phyloP scores from a whole-genome alignment of 2,329 filamentous ascomycete genomes.

The Apiospora kogelbergensis region DNA sequence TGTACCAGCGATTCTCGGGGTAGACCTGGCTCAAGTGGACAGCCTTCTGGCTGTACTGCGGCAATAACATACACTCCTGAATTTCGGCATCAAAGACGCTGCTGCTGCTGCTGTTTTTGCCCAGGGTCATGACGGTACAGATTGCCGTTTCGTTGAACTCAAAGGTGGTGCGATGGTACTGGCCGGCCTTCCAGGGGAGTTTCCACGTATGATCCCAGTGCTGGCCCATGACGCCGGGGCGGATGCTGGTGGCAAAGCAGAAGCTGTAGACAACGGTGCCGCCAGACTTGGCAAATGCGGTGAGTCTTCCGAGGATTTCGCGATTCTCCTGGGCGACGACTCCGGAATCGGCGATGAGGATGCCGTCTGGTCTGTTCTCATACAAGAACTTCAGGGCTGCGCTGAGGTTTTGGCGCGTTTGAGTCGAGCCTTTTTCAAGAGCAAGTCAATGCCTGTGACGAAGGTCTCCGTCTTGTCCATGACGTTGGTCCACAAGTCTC shows the following conservation, averaged over 20 bases:
- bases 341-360: not conserved
- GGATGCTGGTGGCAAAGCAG: not conserved
- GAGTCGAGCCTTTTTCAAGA: not conserved
- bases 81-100: not conserved
- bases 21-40: not conserved
- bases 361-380: not conserved
- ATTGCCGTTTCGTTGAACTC: not conserved
- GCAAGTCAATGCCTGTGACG: not conserved
- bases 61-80: not conserved
- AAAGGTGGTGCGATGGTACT: not conserved
- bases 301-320: not conserved
- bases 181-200: not conserved
- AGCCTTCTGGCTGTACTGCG: not conserved
- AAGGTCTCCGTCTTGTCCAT: too few species aligned
- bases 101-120: not conserved
- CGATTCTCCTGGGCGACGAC: not conserved
- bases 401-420: not conserved
- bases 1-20: not conserved
- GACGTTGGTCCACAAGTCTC: not conserved
- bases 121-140: not conserved
- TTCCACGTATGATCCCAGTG: not conserved
- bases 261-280: constrained; percentile 1
- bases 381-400: not conserved
- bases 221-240: not conserved
- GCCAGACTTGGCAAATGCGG: not conserved